Evolutionary conservation across 805 yeast genomes (phyloP), one percentile per base, ranked within the genome.

Genomic region (Starmerella bombicola): DNA sequence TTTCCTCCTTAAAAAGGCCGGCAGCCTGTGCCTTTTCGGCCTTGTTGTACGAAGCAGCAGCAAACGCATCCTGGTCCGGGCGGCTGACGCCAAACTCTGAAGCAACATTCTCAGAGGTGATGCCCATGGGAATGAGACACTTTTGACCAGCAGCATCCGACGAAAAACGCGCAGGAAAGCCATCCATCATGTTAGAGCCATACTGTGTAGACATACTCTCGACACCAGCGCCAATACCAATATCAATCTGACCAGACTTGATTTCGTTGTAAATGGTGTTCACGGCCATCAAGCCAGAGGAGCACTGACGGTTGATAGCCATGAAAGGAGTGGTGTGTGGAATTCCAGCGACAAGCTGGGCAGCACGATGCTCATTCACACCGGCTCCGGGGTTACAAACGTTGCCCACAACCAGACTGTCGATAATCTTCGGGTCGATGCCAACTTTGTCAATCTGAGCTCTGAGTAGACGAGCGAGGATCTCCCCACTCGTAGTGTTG

Each of bases 61-160:
- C 93, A 64, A 85, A 91, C 45, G 66, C 78, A 60, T 88, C 98
- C 63, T 86, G 97, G 47, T 68, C 74, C 24, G 58, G 54, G 60
- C 97, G 75, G 21, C 76, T 55, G 45, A 88, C 68, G 47, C 64
- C 61, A 62, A 68, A 86, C 59, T 71, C 70, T 32, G 63, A 61
- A 22, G 93, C 86, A 42, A 88, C 81, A 60, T 88, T 88, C 66
- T 88, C 97, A 57, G 84, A 81, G 40, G 97, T 88, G 55, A 78
- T 77, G 34, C 97, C 97, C 97, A 88, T 88, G 50, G 97, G 97
- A 48, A 88, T 74, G 61, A 80, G 65, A 64, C 96, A 88, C 61
- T 77, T 77, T 47, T 67, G 67, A n/a, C 79, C 78, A 35, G 66
- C 71, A 37, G 59, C 55, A 50, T 67, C 59, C 43, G 52, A 57